Conservation (phyloP, 768 basidiomycete species). For the Tricholomella constricta region DNA sequence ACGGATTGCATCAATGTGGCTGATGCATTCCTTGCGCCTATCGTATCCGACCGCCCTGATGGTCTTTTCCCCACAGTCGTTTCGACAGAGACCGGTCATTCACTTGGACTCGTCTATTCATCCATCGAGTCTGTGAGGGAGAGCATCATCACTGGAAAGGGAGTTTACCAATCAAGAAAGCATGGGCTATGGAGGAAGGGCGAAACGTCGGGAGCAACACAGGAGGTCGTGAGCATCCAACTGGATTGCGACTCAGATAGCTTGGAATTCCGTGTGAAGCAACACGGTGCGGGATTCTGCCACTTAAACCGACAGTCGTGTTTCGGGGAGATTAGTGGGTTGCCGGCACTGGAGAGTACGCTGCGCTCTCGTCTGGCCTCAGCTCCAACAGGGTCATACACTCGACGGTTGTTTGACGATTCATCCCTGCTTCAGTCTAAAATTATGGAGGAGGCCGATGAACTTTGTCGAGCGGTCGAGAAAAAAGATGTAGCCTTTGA, state of each 20-base stretch:
- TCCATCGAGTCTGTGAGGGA: constrained; percentile 83
- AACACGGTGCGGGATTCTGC: constrained; percentile 92
- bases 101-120: constrained; percentile 95
- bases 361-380: constrained; percentile 68
- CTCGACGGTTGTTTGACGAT: constrained; percentile 82
- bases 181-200: constrained; percentile 98
- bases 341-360: constrained; percentile 79
- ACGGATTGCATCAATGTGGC: constrained; percentile 66
- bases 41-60: constrained; percentile 86
- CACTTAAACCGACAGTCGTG: constrained; percentile 87
- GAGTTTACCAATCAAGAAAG: constrained; percentile 95
- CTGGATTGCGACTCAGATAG: constrained; percentile 93
- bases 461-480: constrained; percentile 82
- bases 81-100: constrained; percentile 73
- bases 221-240: constrained; percentile 80
- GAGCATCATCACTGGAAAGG: constrained; percentile 85
- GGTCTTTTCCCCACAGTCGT: constrained; percentile 94
- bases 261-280: constrained; percentile 87
- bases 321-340: constrained; percentile 81
- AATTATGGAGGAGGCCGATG: constrained; percentile 98
- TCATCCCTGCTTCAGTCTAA: constrained; percentile 83
- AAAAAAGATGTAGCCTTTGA: constrained; percentile 90
- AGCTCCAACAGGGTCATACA: constrained; percentile 93
- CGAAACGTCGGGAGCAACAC: constrained; percentile 92
- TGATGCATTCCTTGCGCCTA: constrained; percentile 82